These are phyloP conservation scores for Apophysomyces elegans DNA, from an alignment of 371 early-diverging fungal genomes.

Conservation along the genomic window DNA sequence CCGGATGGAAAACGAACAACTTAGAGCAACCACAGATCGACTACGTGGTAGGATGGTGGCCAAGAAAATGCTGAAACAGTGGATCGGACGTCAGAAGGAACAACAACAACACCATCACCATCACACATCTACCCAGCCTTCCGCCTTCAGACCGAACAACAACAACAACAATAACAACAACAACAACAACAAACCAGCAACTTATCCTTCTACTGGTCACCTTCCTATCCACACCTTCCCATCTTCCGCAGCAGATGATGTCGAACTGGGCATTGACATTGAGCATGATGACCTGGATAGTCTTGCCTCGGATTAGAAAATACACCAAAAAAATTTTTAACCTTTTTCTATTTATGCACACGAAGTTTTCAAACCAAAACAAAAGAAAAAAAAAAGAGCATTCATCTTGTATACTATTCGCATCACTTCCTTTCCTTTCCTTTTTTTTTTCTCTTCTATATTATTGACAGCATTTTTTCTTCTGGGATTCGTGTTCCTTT, in stretches of 20 bases:
- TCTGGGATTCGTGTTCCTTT: background rate
- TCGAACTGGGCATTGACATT: slow-evolving; percentile 4
- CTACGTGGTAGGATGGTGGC: slow-evolving; percentile 62
- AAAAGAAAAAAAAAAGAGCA: background rate
- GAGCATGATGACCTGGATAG: slow-evolving; percentile 2
- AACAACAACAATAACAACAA: slow-evolving; percentile 13
- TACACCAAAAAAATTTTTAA: background rate
- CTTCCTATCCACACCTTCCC: background rate
- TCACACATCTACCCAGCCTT: background rate
- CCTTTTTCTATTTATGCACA: background rate
- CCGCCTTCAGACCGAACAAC: slow-evolving; percentile 7
- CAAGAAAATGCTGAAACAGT: slow-evolving; percentile 62
- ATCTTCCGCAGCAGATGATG: background rate
- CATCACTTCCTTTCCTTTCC: background rate
- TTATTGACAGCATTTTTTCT: background rate
- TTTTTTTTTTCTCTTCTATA: background rate
- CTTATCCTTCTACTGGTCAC: slow-evolving; percentile 1
- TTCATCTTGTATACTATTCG: slow-evolving; percentile 11
- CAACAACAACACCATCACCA: slow-evolving; percentile 11
- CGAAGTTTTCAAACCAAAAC: background rate
- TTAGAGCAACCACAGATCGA: slow-evolving; percentile 54
- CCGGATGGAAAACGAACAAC: slow-evolving; percentile 53
- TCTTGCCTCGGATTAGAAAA: slow-evolving; percentile 3
- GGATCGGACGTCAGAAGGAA: slow-evolving; percentile 38
- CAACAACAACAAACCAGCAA: slow-evolving; percentile 7